phyloP scores from a whole-genome alignment of 305 asterid species.

The Fraxinus nigra region DNA sequence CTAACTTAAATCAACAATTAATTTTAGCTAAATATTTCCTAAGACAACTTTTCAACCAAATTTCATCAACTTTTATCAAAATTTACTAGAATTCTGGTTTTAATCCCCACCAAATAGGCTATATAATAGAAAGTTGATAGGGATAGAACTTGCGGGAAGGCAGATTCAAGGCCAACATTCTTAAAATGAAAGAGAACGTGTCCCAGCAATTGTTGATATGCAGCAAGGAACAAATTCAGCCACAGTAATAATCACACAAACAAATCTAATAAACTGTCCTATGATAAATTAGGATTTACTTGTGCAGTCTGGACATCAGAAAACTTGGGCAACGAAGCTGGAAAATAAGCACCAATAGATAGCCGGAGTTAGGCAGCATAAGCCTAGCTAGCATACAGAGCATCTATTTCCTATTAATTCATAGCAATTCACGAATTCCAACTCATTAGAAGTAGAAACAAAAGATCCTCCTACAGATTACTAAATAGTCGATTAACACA shows the following conservation, averaged over 20 bases:
- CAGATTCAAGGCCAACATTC: neutral
- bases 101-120: no score
- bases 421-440: neutral
- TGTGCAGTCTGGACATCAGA: neutral
- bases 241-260: neutral
- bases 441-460: neutral
- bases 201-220: neutral
- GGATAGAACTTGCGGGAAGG: neutral
- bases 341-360: neutral
- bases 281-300: neutral
- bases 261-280: neutral
- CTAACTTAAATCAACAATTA: neutral
- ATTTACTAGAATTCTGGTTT: no score
- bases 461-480: slow-evolving; percentile 6
- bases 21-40: no score
- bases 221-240: neutral
- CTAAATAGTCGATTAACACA: neutral
- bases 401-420: neutral
- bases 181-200: neutral
- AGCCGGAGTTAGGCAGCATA: neutral
- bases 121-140: neutral
- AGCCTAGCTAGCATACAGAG: neutral
- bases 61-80: no score
- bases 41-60: neutral
- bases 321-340: neutral